These are phyloP conservation scores for Scheffersomyces lignicola DNA, from an alignment of 1,139 yeast species.

Conservation along the genomic window DNA sequence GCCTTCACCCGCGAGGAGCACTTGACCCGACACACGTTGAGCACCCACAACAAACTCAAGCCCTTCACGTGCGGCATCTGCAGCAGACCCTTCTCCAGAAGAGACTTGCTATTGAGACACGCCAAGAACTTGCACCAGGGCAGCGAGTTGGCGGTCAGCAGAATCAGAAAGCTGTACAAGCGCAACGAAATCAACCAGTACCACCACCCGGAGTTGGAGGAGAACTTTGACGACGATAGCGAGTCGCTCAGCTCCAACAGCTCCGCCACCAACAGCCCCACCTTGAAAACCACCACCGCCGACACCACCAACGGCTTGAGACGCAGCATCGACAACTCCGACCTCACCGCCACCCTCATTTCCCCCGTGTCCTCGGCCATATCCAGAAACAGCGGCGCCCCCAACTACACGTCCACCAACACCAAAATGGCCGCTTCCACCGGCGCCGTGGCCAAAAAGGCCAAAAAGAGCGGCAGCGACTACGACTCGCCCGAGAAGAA, in stretches of 20 bases:
- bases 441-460: background rate
- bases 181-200: slow-evolving; percentile 15
- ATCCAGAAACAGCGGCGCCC: background rate
- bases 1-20: slow-evolving; percentile 53
- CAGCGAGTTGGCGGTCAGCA: slow-evolving; percentile 47
- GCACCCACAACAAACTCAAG: slow-evolving; percentile 48
- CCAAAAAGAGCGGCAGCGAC: slow-evolving; percentile 9
- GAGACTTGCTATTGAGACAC: slow-evolving; percentile 88
- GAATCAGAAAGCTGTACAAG: slow-evolving; percentile 42
- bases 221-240: background rate
- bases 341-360: slow-evolving; percentile 1
- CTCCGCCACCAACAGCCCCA: slow-evolving; percentile 2
- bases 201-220: background rate
- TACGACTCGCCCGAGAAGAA: slow-evolving; percentile 34
- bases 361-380: background rate
- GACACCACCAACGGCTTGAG: background rate
- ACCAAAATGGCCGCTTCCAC: slow-evolving; percentile 4
- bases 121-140: slow-evolving; percentile 91
- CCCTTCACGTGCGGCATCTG: slow-evolving; percentile 87
- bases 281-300: slow-evolving; percentile 1
- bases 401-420: slow-evolving; percentile 1
- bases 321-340: slow-evolving; percentile 2
- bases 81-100: slow-evolving; percentile 88
- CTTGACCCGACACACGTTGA: slow-evolving; percentile 43
- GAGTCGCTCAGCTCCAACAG: background rate